Evolutionary conservation across 352 stramenopile species (phyloP), one percentile per base, ranked within the genome.

Genomic region (Phytophthora pisi): DNA sequence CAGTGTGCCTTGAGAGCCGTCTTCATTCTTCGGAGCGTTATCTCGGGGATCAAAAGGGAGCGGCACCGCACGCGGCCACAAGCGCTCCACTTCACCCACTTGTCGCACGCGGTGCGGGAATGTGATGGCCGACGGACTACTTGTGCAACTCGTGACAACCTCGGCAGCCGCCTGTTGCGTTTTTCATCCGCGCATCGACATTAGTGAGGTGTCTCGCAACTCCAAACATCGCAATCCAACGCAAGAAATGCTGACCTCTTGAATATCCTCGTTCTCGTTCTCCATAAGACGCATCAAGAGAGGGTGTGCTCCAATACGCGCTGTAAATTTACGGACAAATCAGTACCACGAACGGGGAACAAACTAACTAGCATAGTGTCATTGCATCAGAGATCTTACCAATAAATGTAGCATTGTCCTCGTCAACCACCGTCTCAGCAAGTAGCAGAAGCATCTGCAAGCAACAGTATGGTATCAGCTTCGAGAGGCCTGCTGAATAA

Each of bases 401-500:
- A 24, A 86, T 75, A 50, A 89, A 92, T 6, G 81, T 91, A 31
- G 86, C 81, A 65, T 95, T 93, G 75, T 95, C 85, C 72, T 93
- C 85, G 68, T 95, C 85, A 11, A 78, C 64, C n/a, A 91, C 64
- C 10, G 75, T 79, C 36, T 82, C 70, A 6, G 88, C 79, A 8
- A 93, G 75, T 7, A 75, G 59, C 42, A 61, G 38, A 28, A 79
- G 40, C 31, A 77, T 66, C 34, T 66, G 38, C 3, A 10, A 38
- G 15, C 26, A 49, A 16, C 16, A n/a, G 24, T 55, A 11, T 49
- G 46, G 24, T 13, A 40, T 11, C 23, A 38, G 23, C 15, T 18
- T 9, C n/a, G 15, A 15, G 18, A 4, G 5, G 4, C 10, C 18
- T 30, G 5, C 3, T 47, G 45, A 16, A 34, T 24, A 31, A 24